A percentile compares a stretch with the other conserved stretches of the same genome.
phyloP scores from a whole-genome alignment of 2,329 filamentous ascomycete genomes.

The Myrmaecium sp. region DNA sequence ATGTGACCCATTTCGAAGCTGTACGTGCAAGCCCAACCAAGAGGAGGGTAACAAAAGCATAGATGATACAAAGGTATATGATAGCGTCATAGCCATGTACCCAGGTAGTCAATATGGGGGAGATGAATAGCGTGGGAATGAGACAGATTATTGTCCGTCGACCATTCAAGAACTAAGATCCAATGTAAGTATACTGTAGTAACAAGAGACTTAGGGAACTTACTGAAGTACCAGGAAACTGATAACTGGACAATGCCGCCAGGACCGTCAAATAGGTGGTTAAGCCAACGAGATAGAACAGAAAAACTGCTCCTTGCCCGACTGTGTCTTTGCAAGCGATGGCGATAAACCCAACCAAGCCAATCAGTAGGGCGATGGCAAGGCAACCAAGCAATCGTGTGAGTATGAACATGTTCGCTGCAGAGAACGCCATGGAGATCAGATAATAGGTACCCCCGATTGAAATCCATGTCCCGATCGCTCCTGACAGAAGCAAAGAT shows the following conservation, averaged over 20 bases:
- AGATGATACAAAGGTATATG: conserved; percentile 39
- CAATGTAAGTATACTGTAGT: too few species aligned
- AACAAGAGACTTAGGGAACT: too few species aligned
- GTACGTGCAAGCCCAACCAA: conserved; percentile 36
- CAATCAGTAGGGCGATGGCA: conserved; percentile 33
- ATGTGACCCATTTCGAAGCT: conserved; percentile 41
- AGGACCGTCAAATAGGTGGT: conserved; percentile 43
- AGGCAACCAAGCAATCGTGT: conserved; percentile 35
- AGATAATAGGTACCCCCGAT: conserved; percentile 47
- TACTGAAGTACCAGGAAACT: too few species aligned
- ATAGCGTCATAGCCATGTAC: conserved; percentile 34
- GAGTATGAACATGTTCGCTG: conserved; percentile 37
- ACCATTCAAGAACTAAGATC: conserved; percentile 39
- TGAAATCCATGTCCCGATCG: conserved; percentile 46
- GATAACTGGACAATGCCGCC: conserved; percentile 26
- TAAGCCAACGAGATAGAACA: conserved; percentile 40
- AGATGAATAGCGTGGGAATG: conserved; percentile 39
- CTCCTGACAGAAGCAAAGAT: conserved; percentile 41
- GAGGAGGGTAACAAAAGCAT: conserved; percentile 34
- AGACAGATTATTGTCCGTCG: conserved; percentile 38
- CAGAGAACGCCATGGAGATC: conserved; percentile 37
- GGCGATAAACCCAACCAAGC: conserved; percentile 34
- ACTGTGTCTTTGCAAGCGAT: conserved; percentile 28
- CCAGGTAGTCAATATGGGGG: conserved; percentile 39
- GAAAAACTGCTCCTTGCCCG: conserved; percentile 37